Base-by-base conservation (phyloP, 2,329 filamentous ascomycete species). In the Calonectria montana region DNA sequence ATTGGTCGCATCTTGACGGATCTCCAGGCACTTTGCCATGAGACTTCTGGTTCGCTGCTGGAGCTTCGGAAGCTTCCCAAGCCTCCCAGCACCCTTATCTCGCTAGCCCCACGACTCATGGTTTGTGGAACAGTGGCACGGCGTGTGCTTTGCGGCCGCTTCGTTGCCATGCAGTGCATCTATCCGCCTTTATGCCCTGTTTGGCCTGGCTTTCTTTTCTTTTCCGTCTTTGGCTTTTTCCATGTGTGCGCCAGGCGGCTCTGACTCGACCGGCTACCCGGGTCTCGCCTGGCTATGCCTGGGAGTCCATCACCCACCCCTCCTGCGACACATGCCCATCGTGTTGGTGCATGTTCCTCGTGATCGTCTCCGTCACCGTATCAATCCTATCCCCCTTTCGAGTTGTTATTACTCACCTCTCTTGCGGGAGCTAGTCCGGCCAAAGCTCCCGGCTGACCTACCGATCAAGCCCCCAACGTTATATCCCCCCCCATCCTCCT, bases 371-470 rank as follows among this genome's bases (percentile, higher is more conserved):
- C 68, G 68, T 71, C 63, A 64, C 66, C 69, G n/a, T 71, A 31
- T 62, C 31, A 59, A 64, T 67, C 48, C 69, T 67, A 67, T 67
- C 65, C 69, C 69, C 64, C 50, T 71, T 69, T 71, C 25, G 64
- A 71, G 45, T 31, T 57, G 69, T n/a, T 65, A 67, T 66, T 67
- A 57, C 57, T 64, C 69, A 63, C 63, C 57, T 72, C 55, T 64
- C 29, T 64, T 43, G 70, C 69, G 71, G 71, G 73, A 75, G 68
- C 63, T 73, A 67, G 66, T 23, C 70, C 55, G 64, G 65, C 63
- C 63, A 71, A 70, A 64, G 63, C 68, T 71, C 53, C 37, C 77
- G 35, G 72, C 70, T 79, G 73, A 78, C 75, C 74, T 68, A 21
- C 59, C 67, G 73, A 71, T 65, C 73, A 71, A 67, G 66, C 62